Evolutionary conservation across 1,284 basidiomycete genomes (phyloP).

Genomic region (Sanguinoderma infundibulare): DNA sequence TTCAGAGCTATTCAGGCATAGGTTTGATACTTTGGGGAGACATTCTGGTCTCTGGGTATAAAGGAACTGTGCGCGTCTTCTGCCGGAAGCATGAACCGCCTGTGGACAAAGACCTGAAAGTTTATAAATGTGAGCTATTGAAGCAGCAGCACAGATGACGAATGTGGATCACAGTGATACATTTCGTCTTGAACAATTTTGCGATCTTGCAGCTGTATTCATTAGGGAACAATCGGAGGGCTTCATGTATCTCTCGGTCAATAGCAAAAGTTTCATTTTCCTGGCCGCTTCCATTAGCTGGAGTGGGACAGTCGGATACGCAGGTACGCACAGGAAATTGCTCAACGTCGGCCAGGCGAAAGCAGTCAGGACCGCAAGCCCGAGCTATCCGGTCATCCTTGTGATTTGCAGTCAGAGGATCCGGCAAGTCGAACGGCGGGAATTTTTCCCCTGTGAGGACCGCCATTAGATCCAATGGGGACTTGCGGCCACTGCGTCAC

Average conservation of each 20-base stretch:
- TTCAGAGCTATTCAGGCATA: too few species aligned
- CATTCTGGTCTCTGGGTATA: not conserved
- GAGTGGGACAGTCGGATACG: too few species aligned
- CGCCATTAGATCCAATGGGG: not conserved
- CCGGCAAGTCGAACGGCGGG: not conserved
- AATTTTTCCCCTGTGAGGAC: not conserved
- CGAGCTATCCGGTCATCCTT: not conserved
- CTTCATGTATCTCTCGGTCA: slow-evolving; percentile 10
- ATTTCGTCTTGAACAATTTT: slow-evolving; percentile 42
- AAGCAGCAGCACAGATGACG: not conserved
- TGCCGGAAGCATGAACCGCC: not conserved
- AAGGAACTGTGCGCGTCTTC: not conserved
- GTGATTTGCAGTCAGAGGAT: not conserved
- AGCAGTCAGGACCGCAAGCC: slow-evolving; percentile 19
- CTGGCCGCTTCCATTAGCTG: not conserved
- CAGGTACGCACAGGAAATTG: not conserved
- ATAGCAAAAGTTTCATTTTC: not conserved
- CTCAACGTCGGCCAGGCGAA: not conserved
- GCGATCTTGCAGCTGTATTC: slow-evolving; percentile 42
- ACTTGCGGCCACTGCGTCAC: not conserved
- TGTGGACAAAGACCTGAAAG: slow-evolving; percentile 27
- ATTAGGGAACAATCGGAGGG: slow-evolving; percentile 39
- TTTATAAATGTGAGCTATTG: too few species aligned
- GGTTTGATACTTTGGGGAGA: not conserved
- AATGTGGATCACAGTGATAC: slow-evolving; percentile 38